A percentile compares a stretch with the other conserved stretches of the same genome.
Evolutionary conservation across 169 alveolate genomes (phyloP).

Genomic region (Plasmodium billcollinsi): DNA sequence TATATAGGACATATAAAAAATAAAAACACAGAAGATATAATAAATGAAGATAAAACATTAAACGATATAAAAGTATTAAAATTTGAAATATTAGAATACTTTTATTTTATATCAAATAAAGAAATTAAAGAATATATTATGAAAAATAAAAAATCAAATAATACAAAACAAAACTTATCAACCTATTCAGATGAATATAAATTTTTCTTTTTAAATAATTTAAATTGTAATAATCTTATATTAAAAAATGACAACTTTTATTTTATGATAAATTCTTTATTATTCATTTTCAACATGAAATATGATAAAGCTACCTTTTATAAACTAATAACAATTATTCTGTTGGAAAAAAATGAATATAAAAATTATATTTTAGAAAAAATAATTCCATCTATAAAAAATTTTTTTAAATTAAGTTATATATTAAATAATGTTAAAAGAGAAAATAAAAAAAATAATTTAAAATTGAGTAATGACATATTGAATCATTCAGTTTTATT

Average conservation of each 20-base stretch:
- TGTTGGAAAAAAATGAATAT: conserved; percentile 40
- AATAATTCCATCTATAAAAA: conserved; percentile 41
- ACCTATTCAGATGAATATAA: conserved; percentile 18
- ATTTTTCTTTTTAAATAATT: conserved; percentile 52
- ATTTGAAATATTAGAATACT: conserved; percentile 21
- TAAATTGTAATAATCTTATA: conserved; percentile 38
- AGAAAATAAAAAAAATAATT: conserved; percentile 38
- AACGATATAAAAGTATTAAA: conserved; percentile 15
- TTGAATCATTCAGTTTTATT: conserved; percentile 44
- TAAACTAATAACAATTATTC: conserved; percentile 33
- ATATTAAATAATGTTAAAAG: conserved; percentile 23
- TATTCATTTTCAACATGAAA: conserved; percentile 32
- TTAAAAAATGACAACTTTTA: conserved; percentile 26
- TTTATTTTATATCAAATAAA: conserved; percentile 17
- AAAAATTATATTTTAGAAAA: conserved; percentile 52
- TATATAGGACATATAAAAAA: conserved; percentile 17
- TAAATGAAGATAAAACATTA: conserved; percentile 45
- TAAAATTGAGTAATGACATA: conserved; percentile 35
- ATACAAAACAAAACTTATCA: background rate
- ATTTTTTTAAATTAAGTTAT: conserved; percentile 29
- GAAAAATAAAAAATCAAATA: conserved; percentile 19
- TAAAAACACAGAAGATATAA: conserved; percentile 12
- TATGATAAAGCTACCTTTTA: conserved; percentile 54
- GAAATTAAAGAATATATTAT: conserved; percentile 46
- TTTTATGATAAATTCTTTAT: conserved; percentile 39